Base-by-base conservation (phyloP, 805 yeast species). In the Helenozyma rhizophorensis region DNA sequence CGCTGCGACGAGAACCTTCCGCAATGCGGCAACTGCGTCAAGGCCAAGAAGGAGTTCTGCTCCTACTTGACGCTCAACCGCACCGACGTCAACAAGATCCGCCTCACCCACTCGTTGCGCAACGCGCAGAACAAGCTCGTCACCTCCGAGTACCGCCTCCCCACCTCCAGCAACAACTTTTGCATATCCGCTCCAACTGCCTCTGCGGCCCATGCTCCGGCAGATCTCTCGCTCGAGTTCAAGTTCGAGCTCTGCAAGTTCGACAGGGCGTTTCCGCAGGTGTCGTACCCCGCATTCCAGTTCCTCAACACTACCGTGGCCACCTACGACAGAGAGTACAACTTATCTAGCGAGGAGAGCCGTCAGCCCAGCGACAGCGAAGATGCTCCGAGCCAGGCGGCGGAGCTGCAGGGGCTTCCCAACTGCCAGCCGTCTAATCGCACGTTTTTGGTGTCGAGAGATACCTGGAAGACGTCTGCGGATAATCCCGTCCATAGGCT, bases 41-140 rank as follows among this genome's bases (percentile, higher is more conserved):
- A 48, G 27, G 54, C 60, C 8, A 53, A 52, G 38, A 42, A 43
- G 28, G 53, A 50, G 21, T 35, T 39, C 5, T 56, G 62, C 39
- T 51, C 57, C n/a, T 56, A 56, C 34, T 36, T 55, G 16, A 35
- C 35, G 5, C 39, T 56, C 22, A 27, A 34, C 15, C 25, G 26
- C 7, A 22, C 33, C 10, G 60, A 56, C 21, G 35, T 53, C 25
- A 46, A 50, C 32, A 34, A 47, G 26, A 54, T 56, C 8, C 40
- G 44, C 24, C 34, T 56, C 13, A 52, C 60, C 12, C 62, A 56
- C 35, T 47, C 55, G 13, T 42, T 56, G 32, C 36, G 62, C 36
- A 41, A 46, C 31, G 43, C 48, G 25, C 60, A 54, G 34, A 56
- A 56, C 36, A 55, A 50, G 31, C 30, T 55, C 24, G 36, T 56